These are phyloP conservation scores for Sanguinoderma infundibulare DNA, from an alignment of 1,284 basidiomycete species.

Conservation along the genomic window DNA sequence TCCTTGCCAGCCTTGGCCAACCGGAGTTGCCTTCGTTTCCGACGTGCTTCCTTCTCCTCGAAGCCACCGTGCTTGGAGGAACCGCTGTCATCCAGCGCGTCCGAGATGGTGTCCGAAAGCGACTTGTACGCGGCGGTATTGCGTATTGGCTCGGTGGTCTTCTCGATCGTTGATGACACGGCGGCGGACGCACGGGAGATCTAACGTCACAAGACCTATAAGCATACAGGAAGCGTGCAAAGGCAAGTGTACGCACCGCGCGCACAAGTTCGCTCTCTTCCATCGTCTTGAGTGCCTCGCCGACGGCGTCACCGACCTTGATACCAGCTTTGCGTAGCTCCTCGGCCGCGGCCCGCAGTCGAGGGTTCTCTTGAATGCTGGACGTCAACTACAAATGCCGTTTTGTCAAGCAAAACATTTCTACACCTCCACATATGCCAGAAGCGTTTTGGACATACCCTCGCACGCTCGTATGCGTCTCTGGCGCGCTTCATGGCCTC, in stretches of 20 bases:
- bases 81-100: conserved; percentile 93
- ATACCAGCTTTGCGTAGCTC: conserved; percentile 89
- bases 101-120: conserved; percentile 86
- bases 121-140: conserved; percentile 96
- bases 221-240: neutral
- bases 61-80: conserved; percentile 93
- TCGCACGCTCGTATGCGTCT: conserved; percentile 91
- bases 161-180: conserved; percentile 78
- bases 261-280: conserved; percentile 94
- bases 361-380: conserved; percentile 97
- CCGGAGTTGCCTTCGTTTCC: conserved; percentile 75
- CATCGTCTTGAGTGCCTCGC: conserved; percentile 88
- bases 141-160: conserved; percentile 90
- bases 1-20: conserved; percentile 83
- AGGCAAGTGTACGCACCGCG: conserved; percentile 53
- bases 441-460: conserved; percentile 63
- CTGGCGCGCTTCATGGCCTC: conserved; percentile 94
- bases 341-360: conserved; percentile 88
- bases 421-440: conserved; percentile 2
- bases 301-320: conserved; percentile 93
- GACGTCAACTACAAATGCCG: conserved; percentile 70
- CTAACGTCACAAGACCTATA: conserved; percentile 37
- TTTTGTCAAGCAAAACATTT: conserved; percentile 10
- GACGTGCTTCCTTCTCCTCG: conserved; percentile 88
- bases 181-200: conserved; percentile 82